These are phyloP conservation scores for Exidia glandulosa DNA, from an alignment of 768 basidiomycete species.

Conservation along the genomic window DNA sequence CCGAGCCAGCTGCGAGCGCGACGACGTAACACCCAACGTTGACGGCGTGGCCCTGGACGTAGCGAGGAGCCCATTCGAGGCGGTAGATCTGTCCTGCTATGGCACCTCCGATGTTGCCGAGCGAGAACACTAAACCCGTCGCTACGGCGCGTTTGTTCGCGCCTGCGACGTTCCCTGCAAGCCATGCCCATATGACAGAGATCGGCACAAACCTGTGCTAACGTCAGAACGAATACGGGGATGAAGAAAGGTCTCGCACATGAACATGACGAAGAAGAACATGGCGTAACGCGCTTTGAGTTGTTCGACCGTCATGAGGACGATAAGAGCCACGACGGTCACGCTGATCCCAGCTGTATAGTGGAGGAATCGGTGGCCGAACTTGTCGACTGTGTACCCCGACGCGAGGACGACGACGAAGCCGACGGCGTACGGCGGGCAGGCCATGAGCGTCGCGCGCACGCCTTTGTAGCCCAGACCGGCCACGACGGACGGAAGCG, in stretches of 20 bases:
- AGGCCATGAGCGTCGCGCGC: constrained; percentile 8
- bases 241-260: constrained; percentile 11
- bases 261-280: constrained; percentile 25
- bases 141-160: constrained; percentile 16
- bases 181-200: constrained; percentile 7
- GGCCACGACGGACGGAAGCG: constrained; percentile 52
- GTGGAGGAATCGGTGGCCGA: constrained; percentile 15
- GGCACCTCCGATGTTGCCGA: constrained; percentile 24
- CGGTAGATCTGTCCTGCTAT: constrained; percentile 15
- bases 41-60: constrained; percentile 22
- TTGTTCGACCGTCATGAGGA: constrained; percentile 19
- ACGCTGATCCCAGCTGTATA: constrained; percentile 11
- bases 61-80: constrained; percentile 18
- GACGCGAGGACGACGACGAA: constrained; percentile 2
- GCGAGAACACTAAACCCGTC: constrained; percentile 19
- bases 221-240: constrained; percentile 1
- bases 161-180: background rate
- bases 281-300: constrained; percentile 20
- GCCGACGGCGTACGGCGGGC: constrained; percentile 8
- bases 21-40: constrained; percentile 8
- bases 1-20: background rate
- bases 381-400: constrained; percentile 13
- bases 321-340: constrained; percentile 15
- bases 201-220: background rate
- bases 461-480: constrained; percentile 8